phyloP scores from a whole-genome alignment of 305 asterid genomes.

The Fraxinus albicans region DNA sequence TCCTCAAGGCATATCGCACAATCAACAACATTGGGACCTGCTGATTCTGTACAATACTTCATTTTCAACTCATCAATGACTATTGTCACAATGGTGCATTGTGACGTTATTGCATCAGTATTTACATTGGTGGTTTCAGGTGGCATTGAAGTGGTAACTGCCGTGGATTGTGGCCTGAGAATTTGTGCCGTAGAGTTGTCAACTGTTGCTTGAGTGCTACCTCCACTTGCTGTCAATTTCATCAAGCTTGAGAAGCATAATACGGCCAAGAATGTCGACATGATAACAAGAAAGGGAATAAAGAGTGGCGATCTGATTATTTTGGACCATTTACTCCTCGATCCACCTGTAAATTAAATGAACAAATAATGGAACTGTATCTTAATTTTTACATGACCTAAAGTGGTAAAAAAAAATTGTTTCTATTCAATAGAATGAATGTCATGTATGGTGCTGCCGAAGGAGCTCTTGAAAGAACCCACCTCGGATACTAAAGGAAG shows the following conservation, averaged over 20 bases:
- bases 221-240: not conserved
- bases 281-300: constrained; percentile 13
- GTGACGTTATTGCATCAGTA: not conserved
- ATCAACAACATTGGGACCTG: not conserved
- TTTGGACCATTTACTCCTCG: constrained; percentile 25
- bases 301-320: constrained; percentile 22
- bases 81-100: not conserved
- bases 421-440: too few species aligned
- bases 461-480: too few species aligned
- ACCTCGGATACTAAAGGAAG: not conserved
- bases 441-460: too few species aligned
- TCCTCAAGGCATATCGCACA: constrained; percentile 33
- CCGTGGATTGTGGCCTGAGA: constrained; percentile 2
- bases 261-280: constrained; percentile 16
- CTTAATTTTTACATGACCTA: too few species aligned
- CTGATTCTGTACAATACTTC: not conserved
- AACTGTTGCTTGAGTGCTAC: not conserved
- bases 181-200: not conserved
- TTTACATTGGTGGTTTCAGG: not conserved
- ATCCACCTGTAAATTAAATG: constrained; percentile 19
- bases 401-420: not conserved
- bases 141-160: not conserved
- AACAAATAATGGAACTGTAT: not conserved
- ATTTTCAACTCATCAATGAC: not conserved
- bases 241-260: constrained; percentile 16